These are phyloP conservation scores for Quambalaria eucalypti DNA, from an alignment of 1,284 basidiomycete species.

Conservation along the genomic window DNA sequence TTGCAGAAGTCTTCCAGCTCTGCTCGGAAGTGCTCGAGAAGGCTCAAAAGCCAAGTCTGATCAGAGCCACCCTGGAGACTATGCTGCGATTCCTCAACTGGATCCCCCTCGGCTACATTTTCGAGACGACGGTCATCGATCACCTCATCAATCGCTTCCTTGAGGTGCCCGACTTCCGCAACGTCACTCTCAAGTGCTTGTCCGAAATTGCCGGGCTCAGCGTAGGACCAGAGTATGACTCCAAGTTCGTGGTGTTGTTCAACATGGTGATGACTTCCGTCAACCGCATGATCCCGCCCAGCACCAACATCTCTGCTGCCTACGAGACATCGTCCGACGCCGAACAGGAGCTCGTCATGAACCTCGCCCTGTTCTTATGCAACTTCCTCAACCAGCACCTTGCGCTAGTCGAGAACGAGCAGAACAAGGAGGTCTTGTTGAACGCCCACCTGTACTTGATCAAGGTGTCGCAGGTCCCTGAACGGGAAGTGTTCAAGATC, in stretches of 20 bases:
- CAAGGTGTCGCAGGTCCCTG: constrained; percentile 95
- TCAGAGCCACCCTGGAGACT: constrained; percentile 91
- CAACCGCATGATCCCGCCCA: constrained; percentile 54
- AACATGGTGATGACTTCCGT: constrained; percentile 54
- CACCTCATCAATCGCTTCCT: constrained; percentile 83
- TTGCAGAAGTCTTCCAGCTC: constrained; percentile 46
- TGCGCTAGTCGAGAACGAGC: constrained; percentile 80
- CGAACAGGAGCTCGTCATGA: constrained; percentile 93
- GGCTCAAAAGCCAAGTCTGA: constrained; percentile 90
- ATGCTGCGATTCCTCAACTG: constrained; percentile 94
- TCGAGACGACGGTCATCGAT: constrained; percentile 96
- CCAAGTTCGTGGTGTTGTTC: constrained; percentile 94
- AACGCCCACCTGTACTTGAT: constrained; percentile 88
- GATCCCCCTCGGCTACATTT: constrained; percentile 98
- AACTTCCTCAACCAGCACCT: constrained; percentile 84
- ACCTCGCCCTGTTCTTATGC: constrained; percentile 88
- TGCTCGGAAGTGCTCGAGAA: constrained; percentile 79
- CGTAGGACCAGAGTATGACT: constrained; percentile 96
- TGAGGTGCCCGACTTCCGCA: constrained; percentile 92
- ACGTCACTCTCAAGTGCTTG: constrained; percentile 91
- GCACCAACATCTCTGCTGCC: constrained; percentile 79
- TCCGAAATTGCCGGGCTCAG: constrained; percentile 80
- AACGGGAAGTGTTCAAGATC: constrained; percentile 98
- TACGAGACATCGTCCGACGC: constrained; percentile 83
- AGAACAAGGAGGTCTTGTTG: constrained; percentile 78